Base-by-base conservation (phyloP, 805 yeast genomes). In the Cyberlindnera americana region DNA sequence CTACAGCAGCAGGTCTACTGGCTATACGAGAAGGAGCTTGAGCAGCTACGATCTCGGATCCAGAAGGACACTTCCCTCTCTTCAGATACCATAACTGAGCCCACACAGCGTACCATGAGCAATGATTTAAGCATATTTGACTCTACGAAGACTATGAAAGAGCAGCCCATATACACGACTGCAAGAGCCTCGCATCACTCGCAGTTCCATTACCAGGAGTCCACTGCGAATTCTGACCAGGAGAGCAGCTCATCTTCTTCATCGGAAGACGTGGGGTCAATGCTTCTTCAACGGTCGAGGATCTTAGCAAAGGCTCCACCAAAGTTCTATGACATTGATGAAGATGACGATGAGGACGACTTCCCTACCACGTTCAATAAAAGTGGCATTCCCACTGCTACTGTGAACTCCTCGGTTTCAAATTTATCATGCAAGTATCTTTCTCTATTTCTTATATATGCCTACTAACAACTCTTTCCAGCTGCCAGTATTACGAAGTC, bases 401-500 rank as follows among this genome's bases (percentile, higher is more conserved):
- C 48, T 29, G 48, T 47, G 23, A 53, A 47, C 24, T 47, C 54
- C 2, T 53, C 57, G 12, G 33, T 39, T 16, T 59, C 63, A 15
- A 67, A 65, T 34, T 35, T 60, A 19, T 64, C 69, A 17, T 61
- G 64, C 49, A 49, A 40, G 57, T 45, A 40, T 37, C 12, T 30
- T 13, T n/a, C n/a, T n/a, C n/a, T n/a, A n/a, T n/a, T n/a, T n/a
- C n/a, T n/a, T n/a, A n/a, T n/a, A n/a, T n/a, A n/a, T n/a, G n/a
- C n/a, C n/a, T 15, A 2, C 16, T 32, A 28, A 28, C 25, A 30
- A 12, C 19, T 33, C 15, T 24, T 4, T 16, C 19, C 29, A 54
- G 60, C 53, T 12, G 45, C 57, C 16, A 64, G 70, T 39, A 56
- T 66, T 3, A 61, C 67, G 33, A 65, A 62, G 33, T 64, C 70